Base-by-base conservation (phyloP, 192 early-diverging fungal species). In the Jimgerdemannia lactiflua region DNA sequence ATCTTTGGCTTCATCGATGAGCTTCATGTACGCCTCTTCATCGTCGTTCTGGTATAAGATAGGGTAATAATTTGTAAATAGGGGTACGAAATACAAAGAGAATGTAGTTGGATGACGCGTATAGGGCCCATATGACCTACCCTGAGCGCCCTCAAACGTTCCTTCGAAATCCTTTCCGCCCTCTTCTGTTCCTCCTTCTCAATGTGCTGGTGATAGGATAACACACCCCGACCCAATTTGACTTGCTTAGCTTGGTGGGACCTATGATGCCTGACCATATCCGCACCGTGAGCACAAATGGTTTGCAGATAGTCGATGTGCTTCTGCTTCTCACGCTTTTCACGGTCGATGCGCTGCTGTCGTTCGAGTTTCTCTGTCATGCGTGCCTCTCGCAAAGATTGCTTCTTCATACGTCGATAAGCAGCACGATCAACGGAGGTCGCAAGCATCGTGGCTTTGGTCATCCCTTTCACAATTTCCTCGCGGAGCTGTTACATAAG, bases 111-210 rank as follows among this genome's bases (percentile, higher is more conserved):
- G 29, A 29, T 29, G 29, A 29, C 29, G 29, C 29, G 29, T 29
- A 29, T 29, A 29, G 29, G 29, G 29, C 29, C 29, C 29, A 29
- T 29, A 29, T 29, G 29, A 29, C 6, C 14, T 59, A 59, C 49
- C 87, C 95, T 96, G 76, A 99, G 89, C 39, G 98, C 98, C 76
- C 92, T 90, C 41, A 99, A 86, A 95, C 98, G 95, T 86, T 99
- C 98, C 80, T 95, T 91, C 4, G 92, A 91, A 17, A 96, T 82
- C 65, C 92, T 88, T 80, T 95, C 92, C 39, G 87, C 83, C 68
- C 94, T 92, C 85, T 95, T 94, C 79, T 94, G 91, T 78, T 99
- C 98, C 78, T 99, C 98, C 82, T 96, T 96, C 77, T 95, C 94
- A 67, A 94, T 89, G 64, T 92, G 88, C 19, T 83, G 77, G 77